A percentile compares a stretch with the other conserved stretches of the same genome.
These are phyloP conservation scores for Russula emetica DNA, from an alignment of 768 basidiomycete species.

Conservation along the genomic window DNA sequence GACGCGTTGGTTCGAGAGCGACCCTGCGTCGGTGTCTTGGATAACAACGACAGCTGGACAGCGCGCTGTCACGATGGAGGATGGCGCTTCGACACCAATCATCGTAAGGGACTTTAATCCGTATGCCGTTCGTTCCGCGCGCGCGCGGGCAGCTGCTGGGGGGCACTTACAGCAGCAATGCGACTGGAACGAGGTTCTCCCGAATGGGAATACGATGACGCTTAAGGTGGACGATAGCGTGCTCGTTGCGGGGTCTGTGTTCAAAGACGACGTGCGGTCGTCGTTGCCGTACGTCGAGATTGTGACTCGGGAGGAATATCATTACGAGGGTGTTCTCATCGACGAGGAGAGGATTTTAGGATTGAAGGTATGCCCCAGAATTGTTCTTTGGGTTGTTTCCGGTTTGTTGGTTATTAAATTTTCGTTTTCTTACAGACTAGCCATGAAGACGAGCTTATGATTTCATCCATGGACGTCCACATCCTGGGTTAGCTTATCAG, in stretches of 20 bases:
- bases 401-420: background rate
- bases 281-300: slow-evolving; percentile 31
- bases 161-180: background rate
- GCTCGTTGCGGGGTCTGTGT: slow-evolving; percentile 17
- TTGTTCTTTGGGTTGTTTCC: background rate
- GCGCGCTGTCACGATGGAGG: slow-evolving; percentile 28
- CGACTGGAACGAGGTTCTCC: slow-evolving; percentile 9
- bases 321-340: slow-evolving; percentile 31
- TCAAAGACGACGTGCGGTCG: slow-evolving; percentile 27
- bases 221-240: slow-evolving; percentile 16
- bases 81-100: slow-evolving; percentile 13
- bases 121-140: slow-evolving; percentile 18
- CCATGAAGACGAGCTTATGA: slow-evolving; percentile 13
- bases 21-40: slow-evolving; percentile 30
- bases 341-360: slow-evolving; percentile 34
- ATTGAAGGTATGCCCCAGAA: slow-evolving; percentile 26
- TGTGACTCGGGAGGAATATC: slow-evolving; percentile 19
- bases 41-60: slow-evolving; percentile 35
- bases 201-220: slow-evolving; percentile 9
- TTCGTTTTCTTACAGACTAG: slow-evolving; percentile 5
- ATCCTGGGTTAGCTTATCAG: slow-evolving; percentile 10
- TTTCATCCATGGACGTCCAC: slow-evolving; percentile 19
- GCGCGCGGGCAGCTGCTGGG: slow-evolving; percentile 4
- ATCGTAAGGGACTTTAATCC: slow-evolving; percentile 31
- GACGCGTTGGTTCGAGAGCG: slow-evolving; percentile 31